A percentile compares a stretch with the other conserved stretches of the same genome.
These are phyloP conservation scores for Phyllosticta citriasiana DNA, from an alignment of 2,329 filamentous ascomycete genomes.

Conservation along the genomic window DNA sequence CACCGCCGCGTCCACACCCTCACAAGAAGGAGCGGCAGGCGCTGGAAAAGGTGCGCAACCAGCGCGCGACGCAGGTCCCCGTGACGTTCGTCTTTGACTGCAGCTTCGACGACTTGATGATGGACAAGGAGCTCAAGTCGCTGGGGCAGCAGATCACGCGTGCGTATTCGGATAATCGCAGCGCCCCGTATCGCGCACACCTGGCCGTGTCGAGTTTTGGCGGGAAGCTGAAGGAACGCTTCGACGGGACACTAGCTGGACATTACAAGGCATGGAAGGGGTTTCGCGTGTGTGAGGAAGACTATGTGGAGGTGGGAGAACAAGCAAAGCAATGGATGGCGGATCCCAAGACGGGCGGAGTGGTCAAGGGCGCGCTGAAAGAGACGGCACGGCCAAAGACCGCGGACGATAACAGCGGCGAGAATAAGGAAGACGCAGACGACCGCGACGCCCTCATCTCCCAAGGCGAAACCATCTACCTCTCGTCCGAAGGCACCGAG, in stretches of 20 bases:
- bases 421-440: slow-evolving; percentile 15
- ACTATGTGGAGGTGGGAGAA: slow-evolving; percentile 61
- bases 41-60: slow-evolving; percentile 16
- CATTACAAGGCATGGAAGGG: slow-evolving; percentile 73
- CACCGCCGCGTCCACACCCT: slow-evolving; percentile 17
- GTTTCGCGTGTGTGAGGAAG: slow-evolving; percentile 60
- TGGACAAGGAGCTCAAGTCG: slow-evolving; percentile 73
- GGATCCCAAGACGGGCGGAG: slow-evolving; percentile 43
- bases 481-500: slow-evolving; percentile 83
- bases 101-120: slow-evolving; percentile 85
- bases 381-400: slow-evolving; percentile 16
- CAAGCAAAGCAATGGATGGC: slow-evolving; percentile 60
- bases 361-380: slow-evolving; percentile 50
- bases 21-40: slow-evolving; percentile 12
- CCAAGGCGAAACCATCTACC: slow-evolving; percentile 63
- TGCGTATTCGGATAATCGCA: slow-evolving; percentile 79
- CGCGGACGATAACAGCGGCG: not conserved
- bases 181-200: slow-evolving; percentile 56
- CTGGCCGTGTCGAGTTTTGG: slow-evolving; percentile 70
- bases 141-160: slow-evolving; percentile 76
- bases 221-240: slow-evolving; percentile 63
- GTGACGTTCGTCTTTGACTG: slow-evolving; percentile 82
- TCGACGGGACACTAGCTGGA: slow-evolving; percentile 62
- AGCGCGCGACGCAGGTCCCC: slow-evolving; percentile 51
- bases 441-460: too few relatives aligned